Base-by-base conservation (phyloP, 345 rosid species). In the Camelina neglecta region DNA sequence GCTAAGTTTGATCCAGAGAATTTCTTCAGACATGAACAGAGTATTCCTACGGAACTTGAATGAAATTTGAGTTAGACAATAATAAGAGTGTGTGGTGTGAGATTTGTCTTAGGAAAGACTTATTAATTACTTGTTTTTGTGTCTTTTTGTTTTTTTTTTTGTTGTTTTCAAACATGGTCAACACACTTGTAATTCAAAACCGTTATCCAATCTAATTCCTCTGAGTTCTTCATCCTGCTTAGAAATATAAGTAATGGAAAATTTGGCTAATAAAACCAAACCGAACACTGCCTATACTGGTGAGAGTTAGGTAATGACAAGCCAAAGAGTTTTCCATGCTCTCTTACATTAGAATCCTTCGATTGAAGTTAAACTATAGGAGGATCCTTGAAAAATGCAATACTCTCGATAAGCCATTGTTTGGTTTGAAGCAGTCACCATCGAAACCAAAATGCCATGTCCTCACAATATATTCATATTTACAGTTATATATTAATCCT, bases 11-110 rank as follows among this genome's bases (percentile, higher is more conserved):
- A 87, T 79, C 90, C 93, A 1, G 81, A 69, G 7, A 87, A 89
- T 65, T 89, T 81, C 80, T 82, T 87, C 60, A 79, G 84, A 51
- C 79, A 79, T 81, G 84, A 84, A 77, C 91, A 89, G 73, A 89
- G 93, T 55, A 81, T 89, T 69, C 93, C 91, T 42, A 70, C 70
- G n/a, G 50, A 38, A 26, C 65, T 76, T 45, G 71, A 76, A 39
- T 45, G 75, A 61, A 21, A 44, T 44, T 33, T 33, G 74, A 60
- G 70, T 41, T 42, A 45, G 35, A 55, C 13, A 62, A 69, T 45
- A 76, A 69, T 69, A 76, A 69, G 70, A 23, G 65, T 62, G 64
- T 75, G 80, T 62, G 51, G 71, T 76, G 44, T 76, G 65, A 38
- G 51, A 61, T 62, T 67, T 76, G 62, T 68, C 16, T 20, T 75